A percentile compares a stretch with the other conserved stretches of the same genome.
These are phyloP conservation scores for Beta lomatogona DNA, from an alignment of 179 eudicot genomes.

Conservation along the genomic window DNA sequence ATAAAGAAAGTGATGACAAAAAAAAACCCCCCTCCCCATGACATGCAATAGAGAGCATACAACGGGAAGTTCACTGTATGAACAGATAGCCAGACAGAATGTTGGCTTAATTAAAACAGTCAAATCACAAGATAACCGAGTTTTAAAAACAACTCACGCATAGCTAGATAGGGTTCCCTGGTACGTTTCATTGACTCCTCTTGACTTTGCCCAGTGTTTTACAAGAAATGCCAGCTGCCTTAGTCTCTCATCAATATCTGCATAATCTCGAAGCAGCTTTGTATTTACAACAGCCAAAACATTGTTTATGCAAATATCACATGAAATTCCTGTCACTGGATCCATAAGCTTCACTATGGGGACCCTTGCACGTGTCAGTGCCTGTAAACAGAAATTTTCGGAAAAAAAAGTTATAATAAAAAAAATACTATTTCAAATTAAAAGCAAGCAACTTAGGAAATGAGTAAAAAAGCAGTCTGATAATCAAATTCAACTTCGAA, in stretches of 20 bases:
- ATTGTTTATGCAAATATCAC: constrained; percentile 95
- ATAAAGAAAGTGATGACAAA: background rate
- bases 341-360: constrained; percentile 98
- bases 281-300: constrained; percentile 92
- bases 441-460: background rate
- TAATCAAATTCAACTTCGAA: background rate
- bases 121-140: constrained; percentile 1
- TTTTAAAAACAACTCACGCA: constrained; percentile 66
- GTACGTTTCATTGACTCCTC: constrained; percentile 95
- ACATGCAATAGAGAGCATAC: background rate
- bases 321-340: constrained; percentile 83
- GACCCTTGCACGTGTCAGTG: constrained; percentile 95
- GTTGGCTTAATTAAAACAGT: background rate
- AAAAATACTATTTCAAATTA: background rate
- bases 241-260: constrained; percentile 75
- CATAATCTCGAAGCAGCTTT: constrained; percentile 88
- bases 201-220: constrained; percentile 97
- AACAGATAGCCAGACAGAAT: background rate
- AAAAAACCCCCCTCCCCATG: background rate
- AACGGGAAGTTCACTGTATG: background rate
- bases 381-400: constrained; percentile 41
- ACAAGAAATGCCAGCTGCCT: constrained; percentile 93
- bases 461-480: background rate
- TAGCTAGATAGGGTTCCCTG: constrained; percentile 97
- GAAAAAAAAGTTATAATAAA: background rate